Evolutionary conservation across 1,284 basidiomycete genomes (phyloP), one percentile per base, ranked within the genome.

Genomic region (Ceratobasidium sp.): DNA sequence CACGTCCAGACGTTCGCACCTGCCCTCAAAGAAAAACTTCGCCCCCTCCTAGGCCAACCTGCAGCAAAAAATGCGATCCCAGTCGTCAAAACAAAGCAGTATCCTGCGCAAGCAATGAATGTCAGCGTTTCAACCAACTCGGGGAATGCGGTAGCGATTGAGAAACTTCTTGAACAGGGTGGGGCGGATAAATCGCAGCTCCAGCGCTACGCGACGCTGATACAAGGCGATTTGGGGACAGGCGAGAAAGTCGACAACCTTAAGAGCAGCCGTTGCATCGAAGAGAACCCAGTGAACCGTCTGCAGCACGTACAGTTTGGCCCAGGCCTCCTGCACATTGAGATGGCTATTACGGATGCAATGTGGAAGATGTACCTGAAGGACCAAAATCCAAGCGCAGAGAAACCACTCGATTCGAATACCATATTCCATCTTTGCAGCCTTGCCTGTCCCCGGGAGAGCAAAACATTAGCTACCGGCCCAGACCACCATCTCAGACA

Each of bases 21-120:
- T 2, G 80, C 82, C 2, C 80, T 77, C 0, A 66, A 68, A 28
- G 82, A 83, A 0, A 82, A 85, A 75, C 78, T 86, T 15, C 78
- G 0, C 26, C 82, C 12, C 46, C 82, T 28, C 80, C 85, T 80
- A 77, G 20, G 59, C 33, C 52, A 92, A 94, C 93, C 93, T 95
- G 80, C 86, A 87, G 26, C 38, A 28, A 10, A 61, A 28, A 12
- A 10, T 28, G 3, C 64, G 3, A 83, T 87, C 13, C 85, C 85
- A 0, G 52, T 83, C 0, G 57, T 62, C 0, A 83, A 84, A 64
- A 81, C 81, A 9, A 42, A 68, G 2, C 82, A 85, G 28, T 54
- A 81, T 0, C 85, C 85, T 0, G 78, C 82, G 0, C 77, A 75
- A 3, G 74, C 81, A 0, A 81, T 85, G 78, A 80, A 85, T 54